These are phyloP conservation scores for Huntiella abstrusa DNA, from an alignment of 2,329 filamentous ascomycete genomes.

Conservation along the genomic window DNA sequence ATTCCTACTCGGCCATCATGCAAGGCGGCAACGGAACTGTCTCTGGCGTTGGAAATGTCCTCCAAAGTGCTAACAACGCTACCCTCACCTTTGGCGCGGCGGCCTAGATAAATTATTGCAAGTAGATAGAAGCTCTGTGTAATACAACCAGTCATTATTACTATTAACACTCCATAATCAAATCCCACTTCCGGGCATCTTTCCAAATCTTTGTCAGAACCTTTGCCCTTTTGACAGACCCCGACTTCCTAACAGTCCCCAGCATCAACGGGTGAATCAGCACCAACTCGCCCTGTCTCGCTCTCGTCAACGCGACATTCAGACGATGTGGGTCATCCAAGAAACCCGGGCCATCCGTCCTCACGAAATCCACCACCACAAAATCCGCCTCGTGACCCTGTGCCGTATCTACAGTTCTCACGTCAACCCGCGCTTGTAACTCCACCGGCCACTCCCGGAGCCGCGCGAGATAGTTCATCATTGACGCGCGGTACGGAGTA, in stretches of 20 bases:
- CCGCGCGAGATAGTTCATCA: conserved; percentile 19
- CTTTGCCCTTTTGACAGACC: not conserved
- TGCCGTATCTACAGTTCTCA: conserved; percentile 26
- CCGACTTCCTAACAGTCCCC: not conserved
- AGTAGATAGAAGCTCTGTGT: no score
- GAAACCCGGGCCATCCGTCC: conserved; percentile 21
- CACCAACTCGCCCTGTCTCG: conserved; percentile 26
- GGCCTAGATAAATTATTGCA: not conserved
- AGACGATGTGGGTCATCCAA: conserved; percentile 26
- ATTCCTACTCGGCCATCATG: conserved; percentile 33
- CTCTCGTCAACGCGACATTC: conserved; percentile 27
- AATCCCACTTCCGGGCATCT: not conserved
- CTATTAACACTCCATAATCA: not conserved
- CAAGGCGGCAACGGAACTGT: conserved; percentile 29
- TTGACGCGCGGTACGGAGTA: conserved; percentile 24
- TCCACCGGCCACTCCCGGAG: conserved; percentile 16
- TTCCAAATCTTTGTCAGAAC: conserved; percentile 3
- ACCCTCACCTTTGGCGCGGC: conserved; percentile 6
- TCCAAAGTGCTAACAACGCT: conserved; percentile 18
- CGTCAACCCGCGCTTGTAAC: conserved; percentile 19
- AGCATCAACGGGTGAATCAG: conserved; percentile 25
- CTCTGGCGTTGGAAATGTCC: conserved; percentile 28
- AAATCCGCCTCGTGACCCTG: conserved; percentile 30
- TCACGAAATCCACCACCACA: conserved; percentile 28
- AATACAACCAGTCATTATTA: not conserved